phyloP scores from a whole-genome alignment of 176 grass and related monocot species.

The Avena atlantica region DNA sequence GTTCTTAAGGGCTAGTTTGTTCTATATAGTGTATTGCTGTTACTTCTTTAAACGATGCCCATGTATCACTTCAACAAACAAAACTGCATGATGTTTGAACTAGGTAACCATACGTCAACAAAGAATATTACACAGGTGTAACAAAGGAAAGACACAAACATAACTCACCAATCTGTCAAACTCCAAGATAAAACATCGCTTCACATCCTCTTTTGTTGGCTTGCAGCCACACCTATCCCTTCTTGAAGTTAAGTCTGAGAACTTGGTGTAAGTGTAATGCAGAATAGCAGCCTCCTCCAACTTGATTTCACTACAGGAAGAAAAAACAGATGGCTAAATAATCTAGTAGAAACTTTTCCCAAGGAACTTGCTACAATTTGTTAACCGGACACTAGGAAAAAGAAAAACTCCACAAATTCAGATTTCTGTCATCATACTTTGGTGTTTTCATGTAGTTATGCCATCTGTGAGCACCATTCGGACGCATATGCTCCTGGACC shows the following conservation, averaged over 20 bases:
- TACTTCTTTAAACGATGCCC: constrained; percentile 2
- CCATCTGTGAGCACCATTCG: constrained; percentile 99
- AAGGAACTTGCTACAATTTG: constrained; percentile 6
- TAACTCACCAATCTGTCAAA: constrained; percentile 87
- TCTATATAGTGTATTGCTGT: neutral
- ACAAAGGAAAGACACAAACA: constrained; percentile 19
- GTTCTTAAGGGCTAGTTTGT: neutral
- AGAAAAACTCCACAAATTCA: neutral
- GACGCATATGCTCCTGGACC: constrained; percentile 88
- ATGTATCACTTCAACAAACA: constrained; percentile 2
- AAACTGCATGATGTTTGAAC: constrained; percentile 17
- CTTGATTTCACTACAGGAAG: constrained; percentile 82
- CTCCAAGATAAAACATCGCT: constrained; percentile 96
- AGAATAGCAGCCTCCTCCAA: constrained; percentile 98
- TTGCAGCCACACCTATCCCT: constrained; percentile 96
- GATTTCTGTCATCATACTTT: constrained; percentile 63
- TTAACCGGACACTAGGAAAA: neutral
- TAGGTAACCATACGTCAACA: neutral
- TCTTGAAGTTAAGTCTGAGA: constrained; percentile 92
- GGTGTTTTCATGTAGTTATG: constrained; percentile 98
- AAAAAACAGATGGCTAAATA: constrained; percentile 17
- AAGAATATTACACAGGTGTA: neutral
- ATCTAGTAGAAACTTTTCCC: neutral
- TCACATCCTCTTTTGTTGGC: constrained; percentile 96
- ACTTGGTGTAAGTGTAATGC: constrained; percentile 95